Evolutionary conservation across 2,329 filamentous ascomycete genomes (phyloP).

Genomic region (Colletotrichum musae): DNA sequence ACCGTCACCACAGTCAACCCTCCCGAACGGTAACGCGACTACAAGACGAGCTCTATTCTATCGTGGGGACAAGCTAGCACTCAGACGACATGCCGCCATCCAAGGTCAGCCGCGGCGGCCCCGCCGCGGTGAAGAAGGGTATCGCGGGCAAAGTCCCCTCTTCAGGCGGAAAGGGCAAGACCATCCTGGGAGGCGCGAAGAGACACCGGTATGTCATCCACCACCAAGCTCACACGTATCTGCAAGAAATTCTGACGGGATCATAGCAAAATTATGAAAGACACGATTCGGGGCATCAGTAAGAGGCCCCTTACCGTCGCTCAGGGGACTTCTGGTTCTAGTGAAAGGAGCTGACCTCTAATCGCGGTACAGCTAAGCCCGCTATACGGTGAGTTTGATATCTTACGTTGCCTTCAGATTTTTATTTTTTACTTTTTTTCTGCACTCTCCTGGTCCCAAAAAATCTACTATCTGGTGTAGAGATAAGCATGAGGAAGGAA

Average conservation of each 20-base stretch:
- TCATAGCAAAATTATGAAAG: constrained; percentile 62
- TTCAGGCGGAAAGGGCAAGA: constrained; percentile 42
- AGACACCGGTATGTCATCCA: constrained; percentile 45
- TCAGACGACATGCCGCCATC: constrained; percentile 47
- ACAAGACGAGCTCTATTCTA: too few relatives aligned
- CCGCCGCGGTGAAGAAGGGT: constrained; percentile 42
- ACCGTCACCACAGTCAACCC: too few relatives aligned
- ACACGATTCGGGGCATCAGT: constrained; percentile 67
- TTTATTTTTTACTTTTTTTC: not conserved
- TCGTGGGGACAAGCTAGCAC: too few relatives aligned
- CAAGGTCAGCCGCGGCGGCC: constrained; percentile 49
- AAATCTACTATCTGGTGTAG: not conserved
- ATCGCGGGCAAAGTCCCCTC: constrained; percentile 4
- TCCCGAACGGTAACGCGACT: too few relatives aligned
- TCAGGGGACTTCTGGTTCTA: constrained; percentile 22
- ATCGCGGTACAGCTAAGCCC: constrained; percentile 60
- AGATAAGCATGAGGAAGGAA: not conserved
- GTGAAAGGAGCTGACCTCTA: constrained; percentile 38
- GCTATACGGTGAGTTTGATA: constrained; percentile 63
- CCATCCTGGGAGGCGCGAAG: constrained; percentile 45
- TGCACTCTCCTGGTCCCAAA: constrained; percentile 19
- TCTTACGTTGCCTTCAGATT: constrained; percentile 12
- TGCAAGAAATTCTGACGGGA: not conserved
- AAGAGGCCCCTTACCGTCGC: constrained; percentile 28
- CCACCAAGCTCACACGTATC: not conserved